Evolutionary conservation across 2,329 filamentous ascomycete genomes (phyloP), one percentile per base, ranked within the genome.

Genomic region (Arthrobotrys megalospora): DNA sequence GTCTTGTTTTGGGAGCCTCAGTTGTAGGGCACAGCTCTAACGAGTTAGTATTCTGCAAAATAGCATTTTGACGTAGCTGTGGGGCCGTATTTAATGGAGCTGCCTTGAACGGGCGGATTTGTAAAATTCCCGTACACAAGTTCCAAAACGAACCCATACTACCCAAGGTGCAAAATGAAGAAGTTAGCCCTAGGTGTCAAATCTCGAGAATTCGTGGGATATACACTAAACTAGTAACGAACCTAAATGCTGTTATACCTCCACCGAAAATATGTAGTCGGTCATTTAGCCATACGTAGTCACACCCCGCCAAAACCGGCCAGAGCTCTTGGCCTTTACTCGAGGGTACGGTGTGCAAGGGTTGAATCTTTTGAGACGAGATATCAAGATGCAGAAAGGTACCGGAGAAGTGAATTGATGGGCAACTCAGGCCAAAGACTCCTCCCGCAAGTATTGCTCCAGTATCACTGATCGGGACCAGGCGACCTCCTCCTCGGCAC

Each of bases 71-170:
- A 6, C 3, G n/a, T 21, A 38, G 16, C 0, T 14, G 10, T 21
- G 19, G 11, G 3, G 10, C 16, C 21, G 36, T 7, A 10, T 6
- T 60, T 14, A 24, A 16, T 36, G 16, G 16, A 24, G n/a, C 36
- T n/a, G 55, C 2, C n/a, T 24, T 43, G 34, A 32, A 36, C 16
- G 41, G 28, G 4, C 36, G 50, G 6, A 71, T 41, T 6, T 45
- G 28, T 34, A 77, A 48, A 24, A 52, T 32, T 50, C 43, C 47
- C 11, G 87, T 85, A 0, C 89, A 89, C 36, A 87, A 86, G 63
- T 94, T 94, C 92, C 93, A 96, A 82, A 89, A 94, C 6, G 92
- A 92, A 0, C 94, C 94, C 88, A 97, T 97, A 0, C 93, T 94
- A 85, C 97, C 97, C 93, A 97, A 0, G 93, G 93, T 14, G 92